Percentiles rank a stretch among this genome's conserved stretches.
Conservation (phyloP, 2,329 filamentous ascomycete genomes). For the Ceratocystis destructans region DNA sequence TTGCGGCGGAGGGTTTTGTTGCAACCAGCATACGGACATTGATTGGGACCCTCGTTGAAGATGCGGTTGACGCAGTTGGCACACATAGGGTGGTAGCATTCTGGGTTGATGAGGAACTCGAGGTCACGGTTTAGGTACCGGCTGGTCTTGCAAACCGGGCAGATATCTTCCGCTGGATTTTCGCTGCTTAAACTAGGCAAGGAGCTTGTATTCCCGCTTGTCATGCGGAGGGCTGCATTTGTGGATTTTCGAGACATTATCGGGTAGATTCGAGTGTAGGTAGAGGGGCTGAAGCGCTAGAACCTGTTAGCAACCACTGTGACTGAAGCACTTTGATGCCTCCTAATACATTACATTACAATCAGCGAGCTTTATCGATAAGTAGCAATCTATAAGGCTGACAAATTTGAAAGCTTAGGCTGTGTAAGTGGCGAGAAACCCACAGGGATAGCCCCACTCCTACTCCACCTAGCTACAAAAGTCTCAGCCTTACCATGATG, state of each 20-base stretch:
- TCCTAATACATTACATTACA: neutral
- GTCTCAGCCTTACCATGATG: constrained; percentile 24
- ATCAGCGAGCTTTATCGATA: neutral
- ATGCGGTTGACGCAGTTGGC: constrained; percentile 88
- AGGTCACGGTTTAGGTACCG: constrained; percentile 91
- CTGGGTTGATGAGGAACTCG: constrained; percentile 89
- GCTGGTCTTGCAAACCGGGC: constrained; percentile 92
- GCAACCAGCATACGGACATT: constrained; percentile 84
- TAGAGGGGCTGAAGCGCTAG: neutral
- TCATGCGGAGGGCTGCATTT: constrained; percentile 19
- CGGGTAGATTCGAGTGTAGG: neutral
- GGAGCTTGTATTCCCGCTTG: constrained; percentile 1
- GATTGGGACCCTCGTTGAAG: constrained; percentile 80
- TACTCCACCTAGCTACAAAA: neutral
- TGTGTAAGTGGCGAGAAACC: neutral
- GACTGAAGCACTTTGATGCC: neutral
- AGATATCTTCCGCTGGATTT: constrained; percentile 50
- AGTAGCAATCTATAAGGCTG: constrained; percentile 4
- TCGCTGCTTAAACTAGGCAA: constrained; percentile 23
- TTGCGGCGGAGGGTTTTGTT: constrained; percentile 72
- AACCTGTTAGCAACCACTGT: neutral
- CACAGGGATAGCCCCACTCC: neutral
- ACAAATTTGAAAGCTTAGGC: neutral
- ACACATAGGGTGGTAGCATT: constrained; percentile 99
- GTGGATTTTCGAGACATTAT: constrained; percentile 29